These are phyloP conservation scores for Monilinia vaccinii-corymbosi DNA, from an alignment of 2,329 filamentous ascomycete genomes.

Conservation along the genomic window DNA sequence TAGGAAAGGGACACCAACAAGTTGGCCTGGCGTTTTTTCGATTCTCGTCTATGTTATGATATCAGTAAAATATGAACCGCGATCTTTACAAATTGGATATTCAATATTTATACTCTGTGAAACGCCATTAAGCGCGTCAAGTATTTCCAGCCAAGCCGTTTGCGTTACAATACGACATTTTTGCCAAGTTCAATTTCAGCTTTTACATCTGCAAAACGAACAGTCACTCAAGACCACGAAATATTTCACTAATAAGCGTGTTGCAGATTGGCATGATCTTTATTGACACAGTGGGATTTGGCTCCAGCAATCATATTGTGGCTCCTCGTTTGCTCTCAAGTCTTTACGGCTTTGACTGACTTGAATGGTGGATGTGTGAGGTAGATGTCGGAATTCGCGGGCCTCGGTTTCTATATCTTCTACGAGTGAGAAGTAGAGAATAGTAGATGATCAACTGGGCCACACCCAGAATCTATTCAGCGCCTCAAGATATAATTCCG, in stretches of 20 bases:
- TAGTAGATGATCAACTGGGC: neutral
- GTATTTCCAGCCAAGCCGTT: neutral
- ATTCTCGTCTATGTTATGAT: neutral
- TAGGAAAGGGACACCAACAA: slow-evolving; percentile 5
- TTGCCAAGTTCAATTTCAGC: neutral
- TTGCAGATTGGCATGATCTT: neutral
- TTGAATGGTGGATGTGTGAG: neutral
- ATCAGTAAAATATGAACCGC: neutral
- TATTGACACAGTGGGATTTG: neutral
- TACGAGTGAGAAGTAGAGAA: neutral
- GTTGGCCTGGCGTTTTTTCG: slow-evolving; percentile 9
- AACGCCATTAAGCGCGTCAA: neutral
- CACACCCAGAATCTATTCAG: neutral
- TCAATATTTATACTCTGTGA: neutral
- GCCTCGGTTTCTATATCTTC: neutral
- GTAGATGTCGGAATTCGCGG: neutral
- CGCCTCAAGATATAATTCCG: neutral
- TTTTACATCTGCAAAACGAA: neutral
- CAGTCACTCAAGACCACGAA: neutral
- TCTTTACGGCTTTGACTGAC: neutral
- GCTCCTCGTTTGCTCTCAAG: neutral
- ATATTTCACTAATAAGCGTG: neutral
- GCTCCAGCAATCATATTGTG: neutral
- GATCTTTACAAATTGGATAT: neutral
- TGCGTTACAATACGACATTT: neutral